Conservation (phyloP, 2,329 filamentous ascomycete genomes). For the Lachnellula cervina region DNA sequence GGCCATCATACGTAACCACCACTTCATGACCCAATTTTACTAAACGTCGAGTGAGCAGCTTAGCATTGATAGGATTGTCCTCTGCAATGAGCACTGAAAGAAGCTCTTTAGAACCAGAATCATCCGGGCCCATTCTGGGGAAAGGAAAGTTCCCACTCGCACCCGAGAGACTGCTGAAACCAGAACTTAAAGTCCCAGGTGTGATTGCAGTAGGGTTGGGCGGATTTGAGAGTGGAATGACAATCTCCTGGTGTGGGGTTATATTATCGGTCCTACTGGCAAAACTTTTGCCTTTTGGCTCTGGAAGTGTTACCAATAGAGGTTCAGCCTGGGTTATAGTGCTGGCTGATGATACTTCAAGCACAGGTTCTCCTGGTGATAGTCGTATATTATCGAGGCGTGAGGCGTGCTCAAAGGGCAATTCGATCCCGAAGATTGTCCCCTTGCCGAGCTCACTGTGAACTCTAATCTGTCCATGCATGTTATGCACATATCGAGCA, state of each 20-base stretch:
- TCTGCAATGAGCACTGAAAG: slow-evolving; percentile 67
- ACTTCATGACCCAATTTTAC: slow-evolving; percentile 67
- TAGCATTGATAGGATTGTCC: slow-evolving; percentile 77
- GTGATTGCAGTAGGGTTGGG: not conserved
- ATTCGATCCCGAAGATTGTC: slow-evolving; percentile 22
- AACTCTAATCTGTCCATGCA: slow-evolving; percentile 23
- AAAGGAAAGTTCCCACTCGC: not conserved
- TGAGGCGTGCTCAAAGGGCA: slow-evolving; percentile 19
- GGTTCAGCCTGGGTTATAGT: not conserved
- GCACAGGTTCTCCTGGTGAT: not conserved
- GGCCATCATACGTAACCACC: slow-evolving; percentile 68
- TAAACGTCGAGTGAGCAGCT: slow-evolving; percentile 70
- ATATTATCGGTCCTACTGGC: not conserved
- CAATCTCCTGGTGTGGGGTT: not conserved
- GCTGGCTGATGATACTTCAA: not conserved
- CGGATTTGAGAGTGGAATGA: not conserved
- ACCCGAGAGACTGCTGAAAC: not conserved
- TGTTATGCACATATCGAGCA: slow-evolving; percentile 21
- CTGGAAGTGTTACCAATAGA: not conserved
- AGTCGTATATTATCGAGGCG: not conserved
- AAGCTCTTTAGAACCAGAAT: slow-evolving; percentile 43
- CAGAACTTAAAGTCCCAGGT: not conserved
- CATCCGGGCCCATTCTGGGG: slow-evolving; percentile 58
- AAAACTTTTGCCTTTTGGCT: not conserved
- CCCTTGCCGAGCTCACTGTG: slow-evolving; percentile 23